phyloP scores from a whole-genome alignment of 1,139 yeast species.

The Trichomonascaceae sp. region DNA sequence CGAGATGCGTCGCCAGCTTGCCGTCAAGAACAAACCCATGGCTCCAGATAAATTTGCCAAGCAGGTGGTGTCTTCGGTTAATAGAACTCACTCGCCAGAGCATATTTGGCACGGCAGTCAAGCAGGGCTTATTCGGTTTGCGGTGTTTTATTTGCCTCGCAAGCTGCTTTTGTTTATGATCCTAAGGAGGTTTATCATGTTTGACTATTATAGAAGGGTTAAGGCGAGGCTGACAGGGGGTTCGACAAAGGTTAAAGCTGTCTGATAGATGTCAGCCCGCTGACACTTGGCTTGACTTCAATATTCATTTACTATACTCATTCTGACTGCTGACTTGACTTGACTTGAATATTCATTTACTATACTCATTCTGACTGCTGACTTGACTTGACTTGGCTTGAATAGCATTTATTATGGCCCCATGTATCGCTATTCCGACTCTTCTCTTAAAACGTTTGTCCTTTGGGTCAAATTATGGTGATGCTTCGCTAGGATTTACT shows the following conservation, averaged over 20 bases:
- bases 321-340: no score
- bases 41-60: conserved; percentile 42
- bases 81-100: conserved; percentile 31
- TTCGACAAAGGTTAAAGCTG: background rate
- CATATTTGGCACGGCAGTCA: conserved; percentile 45
- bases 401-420: no score
- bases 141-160: conserved; percentile 34
- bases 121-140: conserved; percentile 27
- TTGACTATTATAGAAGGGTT: conserved; percentile 7
- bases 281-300: no score
- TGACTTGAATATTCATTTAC: no score
- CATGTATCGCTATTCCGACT: no score
- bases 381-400: no score
- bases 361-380: no score
- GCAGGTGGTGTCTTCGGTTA: conserved; percentile 38
- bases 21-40: conserved; percentile 48
- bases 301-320: no score
- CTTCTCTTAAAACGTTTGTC: no score
- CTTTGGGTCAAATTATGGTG: no score
- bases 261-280: no score
- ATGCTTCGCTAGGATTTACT: no score
- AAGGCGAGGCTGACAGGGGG: conserved; percentile 2
- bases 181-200: conserved; percentile 37
- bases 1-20: conserved; percentile 44
- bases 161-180: conserved; percentile 35